Conservation (phyloP, 208 protist genomes). For the Entamoeba moshkovskii region DNA sequence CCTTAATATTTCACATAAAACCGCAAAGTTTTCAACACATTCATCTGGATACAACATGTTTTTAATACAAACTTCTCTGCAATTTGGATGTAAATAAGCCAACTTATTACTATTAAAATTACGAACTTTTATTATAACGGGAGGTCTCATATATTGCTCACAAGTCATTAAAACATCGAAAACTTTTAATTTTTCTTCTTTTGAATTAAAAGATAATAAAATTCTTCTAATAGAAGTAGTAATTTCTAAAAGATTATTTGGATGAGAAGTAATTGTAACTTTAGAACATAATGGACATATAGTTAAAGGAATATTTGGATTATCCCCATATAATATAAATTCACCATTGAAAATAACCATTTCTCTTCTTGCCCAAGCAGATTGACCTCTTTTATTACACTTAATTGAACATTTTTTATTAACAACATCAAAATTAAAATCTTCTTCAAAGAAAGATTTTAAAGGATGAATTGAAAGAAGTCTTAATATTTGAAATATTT, state of each 20-base stretch:
- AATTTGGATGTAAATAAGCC: not conserved
- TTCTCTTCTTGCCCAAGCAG: not conserved
- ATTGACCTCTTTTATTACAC: not conserved
- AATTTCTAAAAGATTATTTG: not conserved
- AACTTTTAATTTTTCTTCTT: not conserved
- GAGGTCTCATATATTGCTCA: not conserved
- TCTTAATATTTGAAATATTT: not conserved
- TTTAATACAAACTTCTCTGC: not conserved
- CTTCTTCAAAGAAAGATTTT: not conserved
- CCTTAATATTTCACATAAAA: not conserved
- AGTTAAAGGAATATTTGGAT: not conserved
- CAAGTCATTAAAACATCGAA: not conserved
- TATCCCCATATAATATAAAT: not conserved
- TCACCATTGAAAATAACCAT: not conserved
- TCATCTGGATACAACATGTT: not conserved
- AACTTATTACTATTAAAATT: not conserved
- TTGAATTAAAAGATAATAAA: not conserved
- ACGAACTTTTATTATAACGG: not conserved
- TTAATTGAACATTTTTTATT: not conserved
- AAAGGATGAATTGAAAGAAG: not conserved
- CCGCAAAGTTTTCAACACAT: not conserved
- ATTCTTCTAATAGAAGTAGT: not conserved
- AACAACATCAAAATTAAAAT: not conserved
- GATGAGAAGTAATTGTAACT: not conserved
- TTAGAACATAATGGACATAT: not conserved